Evolutionary conservation across 2,329 filamentous ascomycete genomes (phyloP), one percentile per base, ranked within the genome.

Genomic region (Scytalidium lignicola): DNA sequence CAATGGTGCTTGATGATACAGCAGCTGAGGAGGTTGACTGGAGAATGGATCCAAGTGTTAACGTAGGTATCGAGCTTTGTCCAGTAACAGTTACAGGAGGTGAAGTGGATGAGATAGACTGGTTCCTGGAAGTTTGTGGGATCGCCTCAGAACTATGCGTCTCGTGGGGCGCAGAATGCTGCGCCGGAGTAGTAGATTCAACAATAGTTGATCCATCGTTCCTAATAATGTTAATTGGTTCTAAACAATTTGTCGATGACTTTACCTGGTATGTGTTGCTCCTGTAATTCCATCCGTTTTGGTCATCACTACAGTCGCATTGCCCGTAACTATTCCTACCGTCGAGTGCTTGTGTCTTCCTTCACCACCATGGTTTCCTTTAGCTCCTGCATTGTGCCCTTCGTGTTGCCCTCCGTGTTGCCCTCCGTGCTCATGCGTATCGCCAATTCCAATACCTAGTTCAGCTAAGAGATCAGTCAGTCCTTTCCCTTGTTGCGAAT

Each of bases 401-500:
- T 18, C n/a, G 15, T 10, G n/a, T 23, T 22, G n/a, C n/a, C 37
- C 43, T 46, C 20, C 32, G 41, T 28, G 32, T 17, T 12, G 22
- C 17, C 21, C 21, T 46, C 15, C 26, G 26, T 17, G 41, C 26
- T n/a, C 41, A 8, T 50, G 51, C 48, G 37, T 46, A 32, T 51
- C 49, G 48, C 57, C 54, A 47, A 51, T 53, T 48, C 49, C 55
- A 13, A 32, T 54, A 43, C 51, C 55, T 18, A 61, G 39, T 42
- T 51, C 59, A 21, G 45, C 55, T 28, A 62, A 43, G 15, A 62
- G 40, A 49, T 61, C 57, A 12, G 52, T 49, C 10, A 58, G 26
- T 41, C 52, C 54, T 47, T 47, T 47, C 51, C 46, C 42, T 21
- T 47, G 45, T 23, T 52, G 40, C 15, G 42, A 17, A 15, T 17